Evolutionary conservation across 345 rosid species (phyloP), one percentile per base, ranked within the genome.

Genomic region (Syzygium jambos): DNA sequence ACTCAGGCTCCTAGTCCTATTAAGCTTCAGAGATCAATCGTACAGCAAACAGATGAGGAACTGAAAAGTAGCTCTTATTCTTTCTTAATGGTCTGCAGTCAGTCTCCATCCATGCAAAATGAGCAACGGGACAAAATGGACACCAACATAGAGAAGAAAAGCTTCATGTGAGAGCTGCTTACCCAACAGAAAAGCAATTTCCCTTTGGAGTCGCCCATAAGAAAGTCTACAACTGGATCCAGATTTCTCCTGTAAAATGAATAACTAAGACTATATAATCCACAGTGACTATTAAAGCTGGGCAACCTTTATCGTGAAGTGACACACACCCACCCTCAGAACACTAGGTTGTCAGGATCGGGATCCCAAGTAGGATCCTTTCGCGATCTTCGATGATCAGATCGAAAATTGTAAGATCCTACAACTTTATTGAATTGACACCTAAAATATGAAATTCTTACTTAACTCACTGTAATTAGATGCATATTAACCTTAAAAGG

Each of bases 111-210:
- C 80, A 34, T 34, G 46, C 46, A 73, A 38, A 25, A 34, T 73
- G 80, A 73, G 80, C 49, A 73, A 73, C 34, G 80, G 49, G 14
- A 73, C 80, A 34, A 73, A 34, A 34, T 30, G 80, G 80, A 73
- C 25, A 21, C 80, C 49, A 34, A 73, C 46, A 34, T 34, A 68
- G 78, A 17, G 9, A 34, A 73, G 80, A 73, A 73, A 73, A 73
- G 49, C 46, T 73, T 49, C 49, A 34, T 30, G 80, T 2, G 46
- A 73, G 23, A 34, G 80, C 57, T 52, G 85, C 94, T 91, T 85
- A 94, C 97, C 96, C 95, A 95, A 86, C 93, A 91, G 88, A 95
- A 94, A 80, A 94, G 90, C 86, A 95, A 87, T 84, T 90, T 90
- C 19, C 61, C 41, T 90, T 84, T 91, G 85, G 89, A 86, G 87